Evolutionary conservation across 805 yeast species (phyloP), one percentile per base, ranked within the genome.

Genomic region (Hanseniaspora thailandica): DNA sequence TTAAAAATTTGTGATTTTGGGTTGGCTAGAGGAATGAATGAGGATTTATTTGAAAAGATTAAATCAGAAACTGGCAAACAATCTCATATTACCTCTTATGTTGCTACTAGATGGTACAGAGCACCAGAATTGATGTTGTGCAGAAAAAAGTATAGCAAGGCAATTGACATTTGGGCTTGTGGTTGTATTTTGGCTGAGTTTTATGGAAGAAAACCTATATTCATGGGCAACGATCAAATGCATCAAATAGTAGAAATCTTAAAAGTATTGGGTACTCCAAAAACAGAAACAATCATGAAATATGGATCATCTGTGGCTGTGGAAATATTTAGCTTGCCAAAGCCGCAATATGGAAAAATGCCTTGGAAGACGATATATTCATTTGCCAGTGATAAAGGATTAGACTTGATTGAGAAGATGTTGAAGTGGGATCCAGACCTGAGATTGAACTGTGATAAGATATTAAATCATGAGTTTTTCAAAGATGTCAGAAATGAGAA

Each of bases 1-100:
- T 68, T 89, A 47, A 89, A 89, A 63, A 86, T 89, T 17, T 87
- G 97, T 67, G 97, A 89, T 68, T 89, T 89, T 71, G 97, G 97
- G 0, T 71, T 89, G 34, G 95, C 97, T 1, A 71, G 97, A 62
- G 94, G 95, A 1, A 72, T 86, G 12, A 68, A 56, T 56, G 58
- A 64, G 17, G 49, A 53, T 9, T 23, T 54, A 5, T 54, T 48
- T 19, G 54, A 45, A 36, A 39, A 46, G 33, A 46, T 43, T 12
- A 33, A 36, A 33, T 47, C 57, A 15, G 38, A 58, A 56, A 68
- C 65, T 47, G 65, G 70, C 15, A 68, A 64, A 36, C 56, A 69
- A 3, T 61, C 69, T 30, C 72, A 76, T 15, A 84, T 85, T 26
- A 85, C 95, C 10, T 82, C 80, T 59, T 89, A 89, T 63, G 96